phyloP scores from a whole-genome alignment of 2,329 filamentous ascomycete species.

The Cordyceps cateniannulata region DNA sequence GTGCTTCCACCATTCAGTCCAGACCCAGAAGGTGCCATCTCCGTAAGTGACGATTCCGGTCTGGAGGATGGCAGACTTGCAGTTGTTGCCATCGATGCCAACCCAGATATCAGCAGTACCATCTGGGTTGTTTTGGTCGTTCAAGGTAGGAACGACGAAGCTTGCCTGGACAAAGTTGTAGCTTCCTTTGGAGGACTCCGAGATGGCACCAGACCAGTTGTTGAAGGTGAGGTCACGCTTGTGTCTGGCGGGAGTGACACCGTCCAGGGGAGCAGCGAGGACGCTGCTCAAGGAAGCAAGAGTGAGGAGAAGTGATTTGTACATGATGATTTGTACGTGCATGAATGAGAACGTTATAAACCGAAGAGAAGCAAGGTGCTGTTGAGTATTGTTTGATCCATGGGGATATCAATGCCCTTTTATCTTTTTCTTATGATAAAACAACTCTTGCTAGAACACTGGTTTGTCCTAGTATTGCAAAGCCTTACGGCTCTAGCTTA shows the following conservation, averaged over 20 bases:
- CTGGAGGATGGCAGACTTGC: constrained; percentile 30
- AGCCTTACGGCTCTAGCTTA: too few relatives aligned
- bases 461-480: too few relatives aligned
- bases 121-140: neutral
- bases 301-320: too few relatives aligned
- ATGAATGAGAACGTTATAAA: too few relatives aligned
- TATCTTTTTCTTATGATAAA: too few relatives aligned
- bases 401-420: too few relatives aligned
- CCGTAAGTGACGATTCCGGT: constrained; percentile 33
- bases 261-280: too few relatives aligned
- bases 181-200: neutral
- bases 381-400: too few relatives aligned
- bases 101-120: constrained; percentile 30
- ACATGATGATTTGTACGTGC: too few relatives aligned
- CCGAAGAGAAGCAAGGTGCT: too few relatives aligned
- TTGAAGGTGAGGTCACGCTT: neutral
- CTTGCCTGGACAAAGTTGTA: neutral
- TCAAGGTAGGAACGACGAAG: neutral
- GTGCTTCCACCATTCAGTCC: constrained; percentile 37
- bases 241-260: neutral
- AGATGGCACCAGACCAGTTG: neutral
- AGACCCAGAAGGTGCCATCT: constrained; percentile 27
- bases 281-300: too few relatives aligned
- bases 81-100: constrained; percentile 34
- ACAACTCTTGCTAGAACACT: too few relatives aligned